A percentile compares a stretch with the other conserved stretches of the same genome.
Conservation (phyloP, 2,329 filamentous ascomycete species). For the Aspergillus thermomutatus region DNA sequence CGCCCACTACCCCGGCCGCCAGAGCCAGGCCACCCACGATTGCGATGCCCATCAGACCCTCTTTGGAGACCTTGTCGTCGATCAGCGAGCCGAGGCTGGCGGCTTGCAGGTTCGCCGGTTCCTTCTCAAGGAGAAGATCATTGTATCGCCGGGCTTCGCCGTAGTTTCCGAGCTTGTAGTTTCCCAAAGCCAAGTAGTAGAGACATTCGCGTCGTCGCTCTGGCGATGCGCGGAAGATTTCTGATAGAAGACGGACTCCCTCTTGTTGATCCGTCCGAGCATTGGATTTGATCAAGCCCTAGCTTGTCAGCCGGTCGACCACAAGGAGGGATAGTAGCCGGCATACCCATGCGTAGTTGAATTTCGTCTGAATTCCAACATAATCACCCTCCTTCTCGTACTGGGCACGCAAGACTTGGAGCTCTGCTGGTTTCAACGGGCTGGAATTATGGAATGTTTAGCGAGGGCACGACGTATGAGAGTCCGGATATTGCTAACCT, state of each 20-base stretch:
- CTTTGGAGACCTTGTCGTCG: constrained; percentile 92
- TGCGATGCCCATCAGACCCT: constrained; percentile 89
- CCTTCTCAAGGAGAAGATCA: constrained; percentile 83
- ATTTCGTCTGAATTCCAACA: constrained; percentile 96
- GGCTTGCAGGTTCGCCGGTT: constrained; percentile 88
- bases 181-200: constrained; percentile 94
- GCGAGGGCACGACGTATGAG: background rate
- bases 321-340: background rate
- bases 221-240: constrained; percentile 91
- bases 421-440: constrained; percentile 84
- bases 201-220: constrained; percentile 96
- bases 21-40: constrained; percentile 92
- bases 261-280: constrained; percentile 83
- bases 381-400: constrained; percentile 98
- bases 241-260: constrained; percentile 86
- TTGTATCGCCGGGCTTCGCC: constrained; percentile 93
- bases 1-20: constrained; percentile 88
- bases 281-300: constrained; percentile 95
- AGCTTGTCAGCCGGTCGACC: background rate
- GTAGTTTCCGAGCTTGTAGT: constrained; percentile 98
- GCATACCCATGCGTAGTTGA: constrained; percentile 97
- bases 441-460: constrained; percentile 45
- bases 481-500: constrained; percentile 55
- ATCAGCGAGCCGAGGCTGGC: constrained; percentile 81
- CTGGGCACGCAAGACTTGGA: constrained; percentile 86